Evolutionary conservation across 2,329 filamentous ascomycete genomes (phyloP), one percentile per base, ranked within the genome.

Genomic region (Chrysoporthe cubensis): DNA sequence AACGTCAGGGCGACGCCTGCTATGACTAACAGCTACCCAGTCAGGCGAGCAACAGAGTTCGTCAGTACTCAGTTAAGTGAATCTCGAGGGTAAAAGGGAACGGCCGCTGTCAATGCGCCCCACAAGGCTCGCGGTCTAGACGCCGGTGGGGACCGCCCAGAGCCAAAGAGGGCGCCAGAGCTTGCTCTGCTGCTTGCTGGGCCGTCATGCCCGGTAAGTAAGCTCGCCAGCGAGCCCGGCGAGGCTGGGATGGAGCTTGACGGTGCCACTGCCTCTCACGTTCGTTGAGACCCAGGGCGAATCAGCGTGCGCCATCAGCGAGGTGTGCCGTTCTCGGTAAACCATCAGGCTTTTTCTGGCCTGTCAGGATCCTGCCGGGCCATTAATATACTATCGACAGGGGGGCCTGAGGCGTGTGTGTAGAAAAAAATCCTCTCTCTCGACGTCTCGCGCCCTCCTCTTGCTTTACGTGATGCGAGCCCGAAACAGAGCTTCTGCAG

Each of bases 321-420:
- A 48, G 21, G 9, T 37, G 32, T 21, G 26, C 34, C 44, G n/a
- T 34, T 46, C 54, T 48, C 43, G 56, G 56, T 26, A 32, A 60
- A 34, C 16, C 52, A n/a, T 56, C 40, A 32, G 50, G 44, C 26
- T 42, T 60, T 44, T 16, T 32, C 14, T 34, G 26, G 26, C 26
- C 26, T 26, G 26, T 26, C 62, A 54, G 50, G 54, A 62, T 52
- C 52, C 66, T 50, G 44, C 7, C 48, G 40, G 48, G 66, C 48
- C 64, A 60, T 67, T 64, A 52, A 67, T 67, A 67, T 58, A 60
- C 46, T 54, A 64, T 52, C 21, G 46, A 54, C 46, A 40, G 48
- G 60, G 48, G 60, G 61, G 62, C 44, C 44, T 46, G 44, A 14
- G 44, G 44, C 14, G 44, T 46, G 44, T n/a, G 11, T 46, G 44